Base-by-base conservation (phyloP, 106 monocot species). In the Allium cepa region DNA sequence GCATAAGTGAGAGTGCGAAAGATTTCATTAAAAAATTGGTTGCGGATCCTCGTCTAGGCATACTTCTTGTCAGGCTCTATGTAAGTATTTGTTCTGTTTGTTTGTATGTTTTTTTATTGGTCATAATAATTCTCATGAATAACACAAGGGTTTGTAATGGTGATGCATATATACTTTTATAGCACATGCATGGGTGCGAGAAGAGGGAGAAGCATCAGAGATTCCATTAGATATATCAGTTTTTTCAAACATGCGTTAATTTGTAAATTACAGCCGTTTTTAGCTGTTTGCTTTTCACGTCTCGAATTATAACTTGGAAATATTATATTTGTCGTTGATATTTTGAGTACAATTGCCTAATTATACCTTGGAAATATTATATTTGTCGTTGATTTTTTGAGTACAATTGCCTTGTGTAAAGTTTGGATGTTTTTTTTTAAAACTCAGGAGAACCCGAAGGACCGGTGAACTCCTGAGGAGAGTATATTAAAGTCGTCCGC, bases 151-250 rank as follows among this genome's bases (percentile, higher is more conserved):
- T 36, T 36, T 36, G 5, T 36, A 36, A 36, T 36, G 36, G 36
- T 5, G 36, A 36, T 36, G 36, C 36, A 36, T 36, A 4, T 3
- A 55, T 55, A 45, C 26, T 69, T 55, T 67, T 79, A 63, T 82
- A 99, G 97, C 97, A 65, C 97, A 99, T 53, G 81, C 80, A 71
- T 99, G 97, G 97, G 97, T 93, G 27, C 87, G 87, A 78, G 97
- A 99, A 85, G 93, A 90, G 28, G 97, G 97, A 63, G 66, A 53
- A 76, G 97, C 97, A 67, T 78, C 80, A 49, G 97, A 99, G 56
- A 99, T 99, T 46, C 97, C 90, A 14, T 67, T 99, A 57, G 97
- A 99, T 76, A 99, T 99, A 78, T 99, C 92, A 49, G 90, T 99
- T 59, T 69, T 99, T 49, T 76, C 76, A n/a, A 90, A 87, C 68